Base-by-base conservation (phyloP, 1,139 yeast genomes). In the Hansenula lynferdii region DNA sequence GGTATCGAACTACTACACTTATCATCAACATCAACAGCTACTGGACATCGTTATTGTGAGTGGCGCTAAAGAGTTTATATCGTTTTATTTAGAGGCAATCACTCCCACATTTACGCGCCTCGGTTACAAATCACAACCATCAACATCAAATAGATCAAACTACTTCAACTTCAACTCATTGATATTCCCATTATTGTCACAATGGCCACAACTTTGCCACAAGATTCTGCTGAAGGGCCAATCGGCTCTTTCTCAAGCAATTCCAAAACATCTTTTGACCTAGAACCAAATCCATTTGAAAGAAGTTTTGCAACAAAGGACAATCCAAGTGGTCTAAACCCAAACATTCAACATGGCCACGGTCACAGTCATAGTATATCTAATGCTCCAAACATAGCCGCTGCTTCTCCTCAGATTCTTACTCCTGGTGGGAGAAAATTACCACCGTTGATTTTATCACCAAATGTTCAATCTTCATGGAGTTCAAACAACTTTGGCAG, bases 201-300 rank as follows among this genome's bases (percentile, higher is more conserved):
- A n/a, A 39, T 38, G 41, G 34, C 41, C 14, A 35, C 41, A 3
- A 28, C 36, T 5, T 9, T 37, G n/a, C 36, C 27, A 4, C 34
- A 38, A 22, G 29, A 30, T 14, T 14, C 28, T 6, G 24, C 18
- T 9, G 36, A 34, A 3, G 17, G 19, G 21, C 28, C 20, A 16
- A n/a, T 19, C 10, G 23, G 29, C 11, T 26, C 14, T 5, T 35
- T 28, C 20, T 16, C 33, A 21, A 22, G 12, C 23, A 18, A 21
- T 17, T 37, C 39, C 4, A 45, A 52, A 31, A 44, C 54, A 1
- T 53, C 70, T 31, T 77, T 86, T 56, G 94, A 84, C 46, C 67
- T 89, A 47, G 99, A 92, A 59, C 96, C 94, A 5, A 92, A 92
- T 56, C 98, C 97, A 3, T 92, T 92, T 56, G 98, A 92, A 61